phyloP scores from a whole-genome alignment of 2,329 filamentous ascomycete species.

The Ceratocystis diversiconidia region DNA sequence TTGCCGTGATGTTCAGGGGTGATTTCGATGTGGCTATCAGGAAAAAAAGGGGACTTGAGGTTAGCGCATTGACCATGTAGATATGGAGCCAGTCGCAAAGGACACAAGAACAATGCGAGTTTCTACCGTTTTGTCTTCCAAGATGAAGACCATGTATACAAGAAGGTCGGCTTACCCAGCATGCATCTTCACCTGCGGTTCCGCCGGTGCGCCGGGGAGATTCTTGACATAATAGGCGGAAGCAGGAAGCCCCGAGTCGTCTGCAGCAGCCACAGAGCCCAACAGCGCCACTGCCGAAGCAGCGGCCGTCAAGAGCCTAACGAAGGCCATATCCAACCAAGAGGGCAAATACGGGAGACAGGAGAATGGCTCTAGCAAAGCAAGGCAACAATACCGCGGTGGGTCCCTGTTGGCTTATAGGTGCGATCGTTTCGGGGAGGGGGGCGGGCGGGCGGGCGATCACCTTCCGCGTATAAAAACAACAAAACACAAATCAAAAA shows the following conservation, averaged over 20 bases:
- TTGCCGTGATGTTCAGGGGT: slow-evolving; percentile 76
- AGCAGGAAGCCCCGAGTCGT: slow-evolving; percentile 22
- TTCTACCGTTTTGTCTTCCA: not conserved
- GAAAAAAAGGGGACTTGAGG: not conserved
- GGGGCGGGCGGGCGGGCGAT: not conserved
- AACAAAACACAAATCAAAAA: not conserved
- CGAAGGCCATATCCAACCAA: slow-evolving; percentile 21
- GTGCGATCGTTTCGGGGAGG: not conserved
- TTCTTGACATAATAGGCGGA: slow-evolving; percentile 69
- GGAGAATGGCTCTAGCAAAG: not conserved
- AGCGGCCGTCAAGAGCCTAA: slow-evolving; percentile 9
- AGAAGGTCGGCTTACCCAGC: slow-evolving; percentile 57
- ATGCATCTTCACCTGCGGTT: slow-evolving; percentile 85
- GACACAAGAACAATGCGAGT: not conserved
- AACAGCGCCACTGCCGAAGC: slow-evolving; percentile 19
- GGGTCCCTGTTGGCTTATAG: not conserved
- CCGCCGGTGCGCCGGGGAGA: slow-evolving; percentile 66
- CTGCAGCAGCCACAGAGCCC: slow-evolving; percentile 23
- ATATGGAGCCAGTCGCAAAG: not conserved
- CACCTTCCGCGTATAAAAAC: not conserved
- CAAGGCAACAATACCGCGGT: not conserved
- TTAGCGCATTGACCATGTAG: not conserved
- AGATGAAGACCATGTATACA: not conserved
- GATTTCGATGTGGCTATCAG: slow-evolving; percentile 72
- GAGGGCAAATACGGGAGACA: too few relatives aligned